Conservation (phyloP, 768 basidiomycete species). For the Xerocomus brunneocitrinus region DNA sequence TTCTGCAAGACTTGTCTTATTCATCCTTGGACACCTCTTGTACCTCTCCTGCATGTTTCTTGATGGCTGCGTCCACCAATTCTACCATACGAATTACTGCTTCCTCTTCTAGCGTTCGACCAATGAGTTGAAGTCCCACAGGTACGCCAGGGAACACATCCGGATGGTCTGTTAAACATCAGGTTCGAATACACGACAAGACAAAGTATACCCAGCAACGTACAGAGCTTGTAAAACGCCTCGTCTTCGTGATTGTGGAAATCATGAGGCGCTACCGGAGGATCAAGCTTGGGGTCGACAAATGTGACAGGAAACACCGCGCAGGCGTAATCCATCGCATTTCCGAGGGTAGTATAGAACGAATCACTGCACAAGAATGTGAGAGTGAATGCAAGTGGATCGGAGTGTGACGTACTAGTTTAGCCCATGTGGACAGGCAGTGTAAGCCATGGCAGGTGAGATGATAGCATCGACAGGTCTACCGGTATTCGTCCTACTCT, state of each 20-base stretch:
- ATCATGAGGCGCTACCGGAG: constrained; percentile 29
- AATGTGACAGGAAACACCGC: constrained; percentile 45
- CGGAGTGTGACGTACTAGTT: constrained; percentile 31
- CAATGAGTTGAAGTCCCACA: constrained; percentile 45
- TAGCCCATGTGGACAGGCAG: constrained; percentile 43
- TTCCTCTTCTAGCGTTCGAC: constrained; percentile 47
- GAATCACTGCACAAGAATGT: constrained; percentile 27
- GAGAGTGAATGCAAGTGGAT: constrained; percentile 1
- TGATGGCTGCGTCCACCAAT: constrained; percentile 38
- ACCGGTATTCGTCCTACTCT: constrained; percentile 40
- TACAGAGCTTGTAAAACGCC: constrained; percentile 42
- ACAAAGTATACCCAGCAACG: constrained; percentile 11
- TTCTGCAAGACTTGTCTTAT: neutral
- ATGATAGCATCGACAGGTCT: constrained; percentile 53
- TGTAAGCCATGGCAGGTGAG: constrained; percentile 39
- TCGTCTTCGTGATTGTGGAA: constrained; percentile 43
- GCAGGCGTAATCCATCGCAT: constrained; percentile 43
- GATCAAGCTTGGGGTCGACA: constrained; percentile 42
- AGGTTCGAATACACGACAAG: neutral
- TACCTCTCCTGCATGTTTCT: constrained; percentile 7
- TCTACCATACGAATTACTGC: constrained; percentile 48
- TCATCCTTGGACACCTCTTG: neutral
- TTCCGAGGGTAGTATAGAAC: constrained; percentile 45
- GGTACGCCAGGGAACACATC: constrained; percentile 43
- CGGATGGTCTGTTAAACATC: constrained; percentile 36